These are phyloP conservation scores for Fusarium udum DNA, from an alignment of 2,329 filamentous ascomycete genomes.

Conservation along the genomic window DNA sequence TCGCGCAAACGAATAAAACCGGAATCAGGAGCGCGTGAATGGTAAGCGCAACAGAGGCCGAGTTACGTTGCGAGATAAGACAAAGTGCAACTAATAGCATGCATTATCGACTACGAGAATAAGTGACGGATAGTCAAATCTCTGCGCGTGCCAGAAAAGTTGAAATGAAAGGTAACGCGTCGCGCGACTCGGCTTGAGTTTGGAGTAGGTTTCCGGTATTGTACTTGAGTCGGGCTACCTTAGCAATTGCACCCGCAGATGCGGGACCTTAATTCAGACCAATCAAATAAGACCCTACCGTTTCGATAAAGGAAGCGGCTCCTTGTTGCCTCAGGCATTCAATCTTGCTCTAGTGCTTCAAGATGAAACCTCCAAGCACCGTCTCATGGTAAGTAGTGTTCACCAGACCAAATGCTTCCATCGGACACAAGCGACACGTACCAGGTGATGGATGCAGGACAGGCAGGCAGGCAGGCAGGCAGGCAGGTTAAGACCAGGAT, in stretches of 20 bases:
- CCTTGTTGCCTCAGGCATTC: not conserved
- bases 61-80: slow-evolving; percentile 16
- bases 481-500: not conserved
- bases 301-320: not conserved
- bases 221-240: not conserved
- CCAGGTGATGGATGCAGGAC: not conserved
- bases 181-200: slow-evolving; percentile 33
- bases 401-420: not conserved
- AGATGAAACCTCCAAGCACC: not conserved
- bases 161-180: slow-evolving; percentile 39
- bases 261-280: not conserved
- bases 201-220: slow-evolving; percentile 15
- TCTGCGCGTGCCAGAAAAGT: slow-evolving; percentile 30
- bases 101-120: slow-evolving; percentile 20
- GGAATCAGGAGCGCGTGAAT: not conserved
- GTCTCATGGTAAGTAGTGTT: not conserved
- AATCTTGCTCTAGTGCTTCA: not conserved
- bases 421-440: not conserved
- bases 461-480: not conserved
- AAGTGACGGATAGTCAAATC: not conserved
- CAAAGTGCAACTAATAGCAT: not conserved
- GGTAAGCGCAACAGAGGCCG: not conserved
- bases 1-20: slow-evolving; percentile 19
- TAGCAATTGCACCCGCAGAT: not conserved
- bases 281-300: not conserved